Evolutionary conservation across 2,329 filamentous ascomycete genomes (phyloP), one percentile per base, ranked within the genome.

Genomic region (Fusarium scirpi): DNA sequence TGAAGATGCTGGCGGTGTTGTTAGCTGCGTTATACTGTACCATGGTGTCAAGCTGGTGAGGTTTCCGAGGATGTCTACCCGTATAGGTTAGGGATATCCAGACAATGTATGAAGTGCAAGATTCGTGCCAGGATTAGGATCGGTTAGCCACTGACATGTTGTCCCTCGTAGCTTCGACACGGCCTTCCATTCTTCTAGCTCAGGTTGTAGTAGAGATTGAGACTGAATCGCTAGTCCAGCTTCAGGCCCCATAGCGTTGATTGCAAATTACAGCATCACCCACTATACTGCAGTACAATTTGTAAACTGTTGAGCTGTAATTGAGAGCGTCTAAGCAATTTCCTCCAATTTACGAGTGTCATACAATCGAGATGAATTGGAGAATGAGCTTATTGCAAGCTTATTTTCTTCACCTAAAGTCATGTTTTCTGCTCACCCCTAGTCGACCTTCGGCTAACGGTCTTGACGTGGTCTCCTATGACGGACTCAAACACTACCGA

Each of bases 91-190:
- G 13, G 25, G n/a, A 27, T 56, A 34, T 27, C n/a, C 15, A 7
- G 22, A 34, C 53, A 20, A 25, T 25, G 16, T 15, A 47, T 5
- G 18, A 20, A 18, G n/a, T 11, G 18, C 16, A 49, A 22, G 22
- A 34, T 34, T 46, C 25, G 22, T 40, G 18, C 32, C 25, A 32
- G 27, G 45, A 24, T 34, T 22, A n/a, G 16, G n/a, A 16, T 48
- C 25, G 46, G 15, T 44, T 29, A 16, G 40, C 16, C 18, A 48
- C 41, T n/a, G 20, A 62, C 15, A 38, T 47, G 10, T 40, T 67
- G 32, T 70, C 70, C 67, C 52, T 53, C 52, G 44, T 25, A 56
- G 53, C 67, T 70, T 70, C 67, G 58, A 67, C 34, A 40, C 25
- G 43, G 48, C 48, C 58, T 58, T 68, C 58, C 9, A 68, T 52